Conservation (phyloP, 768 basidiomycete genomes). For the Russula olivacea region DNA sequence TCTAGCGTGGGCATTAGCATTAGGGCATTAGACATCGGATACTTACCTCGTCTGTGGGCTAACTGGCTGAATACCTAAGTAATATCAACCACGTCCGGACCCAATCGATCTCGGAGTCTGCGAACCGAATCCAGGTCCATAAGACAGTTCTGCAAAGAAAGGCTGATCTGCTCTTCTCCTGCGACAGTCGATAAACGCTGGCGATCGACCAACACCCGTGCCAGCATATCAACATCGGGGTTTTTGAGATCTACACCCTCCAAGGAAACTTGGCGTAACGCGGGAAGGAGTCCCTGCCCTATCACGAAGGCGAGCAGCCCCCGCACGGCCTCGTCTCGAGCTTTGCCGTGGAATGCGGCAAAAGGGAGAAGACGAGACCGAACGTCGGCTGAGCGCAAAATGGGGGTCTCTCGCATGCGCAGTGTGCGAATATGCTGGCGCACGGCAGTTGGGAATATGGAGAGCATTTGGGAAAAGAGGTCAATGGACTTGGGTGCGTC, state of each 20-base stretch:
- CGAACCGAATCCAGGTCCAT: background rate
- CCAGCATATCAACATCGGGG: background rate
- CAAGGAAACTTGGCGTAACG: background rate
- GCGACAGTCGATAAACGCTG: background rate
- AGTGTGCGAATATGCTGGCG: slow-evolving; percentile 1
- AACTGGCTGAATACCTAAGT: background rate
- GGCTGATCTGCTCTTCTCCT: background rate
- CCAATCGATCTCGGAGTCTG: slow-evolving; percentile 3
- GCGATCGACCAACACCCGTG: slow-evolving; percentile 7
- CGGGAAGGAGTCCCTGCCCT: slow-evolving; percentile 3
- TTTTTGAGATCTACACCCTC: background rate
- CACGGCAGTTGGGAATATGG: background rate
- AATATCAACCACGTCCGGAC: slow-evolving; percentile 2
- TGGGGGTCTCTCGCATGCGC: background rate
- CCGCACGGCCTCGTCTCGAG: slow-evolving; percentile 15
- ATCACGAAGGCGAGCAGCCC: slow-evolving; percentile 14
- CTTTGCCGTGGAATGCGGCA: slow-evolving; percentile 1
- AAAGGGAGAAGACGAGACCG: slow-evolving; percentile 4
- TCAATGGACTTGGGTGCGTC: background rate
- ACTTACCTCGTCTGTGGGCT: background rate
- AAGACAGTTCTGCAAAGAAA: slow-evolving; percentile 5
- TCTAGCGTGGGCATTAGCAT: background rate
- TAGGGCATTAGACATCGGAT: background rate
- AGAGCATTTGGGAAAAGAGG: slow-evolving; percentile 8
- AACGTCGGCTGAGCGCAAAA: slow-evolving; percentile 4